Base-by-base conservation (phyloP, 164 flowering plant genomes). In the Magnolia officinalis region DNA sequence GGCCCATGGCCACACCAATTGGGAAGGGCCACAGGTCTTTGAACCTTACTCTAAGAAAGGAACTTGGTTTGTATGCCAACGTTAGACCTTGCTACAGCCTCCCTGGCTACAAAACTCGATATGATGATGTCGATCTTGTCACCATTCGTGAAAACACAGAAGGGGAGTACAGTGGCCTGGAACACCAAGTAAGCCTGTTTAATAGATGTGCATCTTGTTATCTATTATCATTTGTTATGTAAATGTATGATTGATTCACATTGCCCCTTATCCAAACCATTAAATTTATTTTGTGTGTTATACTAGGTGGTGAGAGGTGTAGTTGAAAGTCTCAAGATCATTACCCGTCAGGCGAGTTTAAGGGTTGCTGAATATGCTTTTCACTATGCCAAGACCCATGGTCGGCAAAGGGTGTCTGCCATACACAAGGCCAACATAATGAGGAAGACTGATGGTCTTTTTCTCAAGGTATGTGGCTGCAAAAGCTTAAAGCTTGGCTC, bases 291-390 rank as follows among this genome's bases (percentile, higher is more conserved):
- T 10, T 66, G 20, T 66, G n/a, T 20, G 13, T 66, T 52, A 76
- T 79, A 63, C 50, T 81, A 96, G 99, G 99, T 96, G 80, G 99
- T 96, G 71, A 90, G 93, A 81, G 99, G 99, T 82, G 99, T 96
- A 6, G 99, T 96, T 78, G 99, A 96, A 81, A 96, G 99, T 81
- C 86, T 96, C 71, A 96, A 96, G 86, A 90, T 95, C 76, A 93
- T 95, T 78, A 95, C 99, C 18, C 97, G 99, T 55, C 93, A 89
- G 72, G 99, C 98, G 63, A 96, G 98, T 87, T 77, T 92, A 74
- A 86, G 99, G 79, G 97, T 96, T 68, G 99, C 99, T 20, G 97
- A 94, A 78, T 94, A 96, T 89, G 99, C 99, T 50, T 96, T 96
- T 82, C 92, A 89, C 86, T 96, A 92, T 87, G 99, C 99, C 45